Percentiles rank a stretch among this genome's conserved stretches.
Evolutionary conservation across 2,329 filamentous ascomycete genomes (phyloP).

Genomic region (Alternaria ventricosa): DNA sequence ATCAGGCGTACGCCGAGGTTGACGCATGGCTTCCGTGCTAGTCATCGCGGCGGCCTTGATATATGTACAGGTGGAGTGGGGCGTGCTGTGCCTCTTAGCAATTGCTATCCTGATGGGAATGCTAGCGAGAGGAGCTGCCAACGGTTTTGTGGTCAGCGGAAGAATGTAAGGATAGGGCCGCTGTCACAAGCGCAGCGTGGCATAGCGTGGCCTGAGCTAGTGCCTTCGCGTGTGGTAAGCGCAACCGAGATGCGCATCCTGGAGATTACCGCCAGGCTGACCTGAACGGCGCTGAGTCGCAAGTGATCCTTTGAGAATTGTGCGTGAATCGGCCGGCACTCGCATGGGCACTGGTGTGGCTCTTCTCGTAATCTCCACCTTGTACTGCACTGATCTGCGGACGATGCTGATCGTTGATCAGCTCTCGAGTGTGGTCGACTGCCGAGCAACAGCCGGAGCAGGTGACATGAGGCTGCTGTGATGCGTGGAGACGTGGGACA

Average conservation of each 20-base stretch:
- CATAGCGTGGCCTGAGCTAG: constrained; percentile 5
- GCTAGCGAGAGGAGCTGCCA: neutral
- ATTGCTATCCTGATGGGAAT: neutral
- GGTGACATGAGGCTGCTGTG: constrained; percentile 10
- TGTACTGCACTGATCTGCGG: constrained; percentile 1
- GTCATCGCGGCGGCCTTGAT: neutral
- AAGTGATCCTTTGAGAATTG: neutral
- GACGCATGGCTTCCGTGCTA: neutral
- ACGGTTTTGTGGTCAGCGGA: constrained; percentile 3
- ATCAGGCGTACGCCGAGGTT: constrained; percentile 1
- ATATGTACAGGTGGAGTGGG: constrained; percentile 2
- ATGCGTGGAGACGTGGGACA: constrained; percentile 1
- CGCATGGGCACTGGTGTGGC: neutral
- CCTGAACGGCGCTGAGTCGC: neutral
- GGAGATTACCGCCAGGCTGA: constrained; percentile 12
- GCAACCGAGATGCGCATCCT: constrained; percentile 13
- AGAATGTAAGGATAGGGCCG: constrained; percentile 7
- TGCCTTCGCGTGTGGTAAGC: constrained; percentile 13
- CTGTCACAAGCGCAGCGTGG: constrained; percentile 13
- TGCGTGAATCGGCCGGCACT: neutral
- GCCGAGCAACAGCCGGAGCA: constrained; percentile 12
- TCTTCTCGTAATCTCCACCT: neutral
- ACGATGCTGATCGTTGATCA: neutral
- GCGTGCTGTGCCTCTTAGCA: constrained; percentile 3
- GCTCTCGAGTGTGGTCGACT: neutral